These are phyloP conservation scores for Somion occarium DNA, from an alignment of 1,284 basidiomycete genomes.

Conservation along the genomic window DNA sequence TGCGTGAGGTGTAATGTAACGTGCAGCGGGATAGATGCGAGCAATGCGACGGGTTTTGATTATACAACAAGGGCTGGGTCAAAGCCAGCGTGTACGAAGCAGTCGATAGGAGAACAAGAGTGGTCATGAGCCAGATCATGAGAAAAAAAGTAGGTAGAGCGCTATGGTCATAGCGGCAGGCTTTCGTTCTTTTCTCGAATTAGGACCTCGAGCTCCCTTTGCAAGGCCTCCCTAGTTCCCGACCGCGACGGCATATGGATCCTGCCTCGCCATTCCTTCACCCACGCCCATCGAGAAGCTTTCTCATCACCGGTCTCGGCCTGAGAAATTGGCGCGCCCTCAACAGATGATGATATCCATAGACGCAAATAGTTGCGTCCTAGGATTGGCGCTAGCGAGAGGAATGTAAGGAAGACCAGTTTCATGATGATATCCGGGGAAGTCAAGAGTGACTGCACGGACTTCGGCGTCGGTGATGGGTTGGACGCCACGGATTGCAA, in stretches of 20 bases:
- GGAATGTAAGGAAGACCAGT: conserved; percentile 64
- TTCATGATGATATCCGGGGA: conserved; percentile 72
- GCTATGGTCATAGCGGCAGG: conserved; percentile 24
- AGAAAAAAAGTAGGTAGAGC: conserved; percentile 10
- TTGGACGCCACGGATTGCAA: conserved; percentile 71
- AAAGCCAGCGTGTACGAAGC: neutral
- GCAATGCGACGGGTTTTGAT: neutral
- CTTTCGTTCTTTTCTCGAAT: conserved; percentile 26
- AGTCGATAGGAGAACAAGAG: neutral
- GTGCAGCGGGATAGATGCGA: neutral
- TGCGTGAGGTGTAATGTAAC: neutral
- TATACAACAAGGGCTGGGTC: neutral
- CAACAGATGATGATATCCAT: conserved; percentile 38
- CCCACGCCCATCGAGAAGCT: conserved; percentile 50
- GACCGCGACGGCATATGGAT: conserved; percentile 40
- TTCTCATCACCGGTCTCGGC: conserved; percentile 30
- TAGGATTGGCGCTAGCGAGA: conserved; percentile 76
- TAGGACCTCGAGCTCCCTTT: conserved; percentile 23
- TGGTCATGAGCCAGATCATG: neutral
- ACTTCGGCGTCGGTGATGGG: conserved; percentile 61
- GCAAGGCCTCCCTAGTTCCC: conserved; percentile 14
- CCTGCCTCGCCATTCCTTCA: conserved; percentile 52
- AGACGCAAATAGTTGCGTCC: conserved; percentile 57
- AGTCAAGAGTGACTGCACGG: conserved; percentile 65
- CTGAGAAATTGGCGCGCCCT: neutral